Base-by-base conservation (phyloP, 331 rosid genomes). In the Acacia pycnantha region DNA sequence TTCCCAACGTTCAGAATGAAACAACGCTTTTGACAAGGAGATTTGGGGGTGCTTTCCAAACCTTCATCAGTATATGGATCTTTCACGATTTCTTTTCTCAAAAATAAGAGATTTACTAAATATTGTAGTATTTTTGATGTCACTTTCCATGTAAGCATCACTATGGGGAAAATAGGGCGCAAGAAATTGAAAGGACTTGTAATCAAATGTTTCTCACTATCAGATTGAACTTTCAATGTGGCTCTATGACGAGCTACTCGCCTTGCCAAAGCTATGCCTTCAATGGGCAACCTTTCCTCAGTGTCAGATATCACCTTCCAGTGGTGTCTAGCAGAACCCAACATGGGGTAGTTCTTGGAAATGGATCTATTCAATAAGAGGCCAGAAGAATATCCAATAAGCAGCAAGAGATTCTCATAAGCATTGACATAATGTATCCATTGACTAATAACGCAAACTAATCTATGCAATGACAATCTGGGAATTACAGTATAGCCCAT, bases 241-340 rank as follows among this genome's bases (percentile, higher is more conserved):
- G 97, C 98, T 88, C 92, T 90, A 77, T 77, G 85, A 77, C 98
- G 97, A 31, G 98, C 96, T 74, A 92, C 89, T 86, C 89, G 83
- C 80, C 99, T 88, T 35, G 90, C 99, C 86, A 85, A 90, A 79
- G 94, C 91, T 84, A 95, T 89, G 72, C 91, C 89, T 56, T 85
- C 97, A 40, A 80, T 88, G 11, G 99, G 90, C 75, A 95, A 85
- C 90, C 85, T 87, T 74, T 90, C 90, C 91, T 93, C 98, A 81
- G 87, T 76, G 54, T 84, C 93, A 71, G 90, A 84, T 72, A 93
- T 88, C 81, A 88, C 83, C 82, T 86, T 84, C 97, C 94, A 92
- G 2, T 87, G 86, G 77, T 84, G 27, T 85, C 80, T 86, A 44
- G 90, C 89, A 82, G 91, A 88, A 73, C 70, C 77, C 53, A 78